Conservation (phyloP, 352 stramenopile species). For the Globisporangium spiculum region DNA sequence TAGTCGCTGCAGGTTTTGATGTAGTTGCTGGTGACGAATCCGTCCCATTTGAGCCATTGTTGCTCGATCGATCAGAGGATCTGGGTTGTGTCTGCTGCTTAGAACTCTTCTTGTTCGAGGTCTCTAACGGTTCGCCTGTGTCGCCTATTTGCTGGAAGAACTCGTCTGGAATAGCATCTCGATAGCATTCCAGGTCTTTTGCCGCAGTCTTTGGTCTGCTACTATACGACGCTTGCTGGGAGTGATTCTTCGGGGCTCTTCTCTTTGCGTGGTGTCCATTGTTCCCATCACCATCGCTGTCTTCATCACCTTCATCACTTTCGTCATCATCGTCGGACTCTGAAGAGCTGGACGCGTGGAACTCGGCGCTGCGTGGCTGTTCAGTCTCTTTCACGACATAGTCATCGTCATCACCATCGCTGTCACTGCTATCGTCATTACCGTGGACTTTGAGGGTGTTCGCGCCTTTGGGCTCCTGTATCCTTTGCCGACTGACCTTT, state of each 20-base stretch:
- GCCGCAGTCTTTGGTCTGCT: constrained; percentile 46
- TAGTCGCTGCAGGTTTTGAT: not conserved
- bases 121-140: not conserved
- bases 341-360: constrained; percentile 55
- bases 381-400: constrained; percentile 61
- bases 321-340: constrained; percentile 28
- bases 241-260: not conserved
- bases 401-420: constrained; percentile 24
- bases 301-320: constrained; percentile 11
- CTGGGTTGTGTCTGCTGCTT: not conserved
- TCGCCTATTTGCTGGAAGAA: constrained; percentile 46
- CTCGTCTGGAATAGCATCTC: constrained; percentile 44
- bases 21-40: not conserved
- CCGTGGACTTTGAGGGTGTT: constrained; percentile 22
- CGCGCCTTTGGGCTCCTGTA: not conserved
- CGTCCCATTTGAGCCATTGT: not conserved
- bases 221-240: constrained; percentile 4
- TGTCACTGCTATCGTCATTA: constrained; percentile 4
- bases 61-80: not conserved
- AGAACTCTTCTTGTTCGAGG: not conserved
- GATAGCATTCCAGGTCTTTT: constrained; percentile 56
- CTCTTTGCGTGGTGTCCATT: not conserved
- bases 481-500: not conserved
- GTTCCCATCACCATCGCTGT: constrained; percentile 13
- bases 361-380: constrained; percentile 49